Evolutionary conservation across 2,329 filamentous ascomycete species (phyloP).

Genomic region (Ophiostoma sp.): DNA sequence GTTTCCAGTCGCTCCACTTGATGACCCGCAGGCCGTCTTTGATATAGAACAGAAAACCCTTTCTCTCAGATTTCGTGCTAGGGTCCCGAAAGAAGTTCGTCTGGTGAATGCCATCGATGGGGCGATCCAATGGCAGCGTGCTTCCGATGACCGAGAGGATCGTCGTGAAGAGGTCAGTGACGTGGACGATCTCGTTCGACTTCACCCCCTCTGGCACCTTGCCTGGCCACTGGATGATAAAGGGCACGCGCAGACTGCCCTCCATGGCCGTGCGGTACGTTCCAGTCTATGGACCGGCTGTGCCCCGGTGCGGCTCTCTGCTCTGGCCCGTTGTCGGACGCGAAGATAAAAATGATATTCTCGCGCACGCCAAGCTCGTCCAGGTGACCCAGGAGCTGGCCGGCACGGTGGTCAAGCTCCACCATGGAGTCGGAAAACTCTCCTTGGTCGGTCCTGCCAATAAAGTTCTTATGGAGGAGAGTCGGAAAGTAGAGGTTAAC

Average conservation of each 20-base stretch:
- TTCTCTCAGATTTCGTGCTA: slow-evolving; percentile 20
- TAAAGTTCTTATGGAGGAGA: neutral
- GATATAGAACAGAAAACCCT: slow-evolving; percentile 35
- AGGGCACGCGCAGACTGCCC: slow-evolving; percentile 34
- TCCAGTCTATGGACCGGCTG: slow-evolving; percentile 34
- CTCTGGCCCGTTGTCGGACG: slow-evolving; percentile 36
- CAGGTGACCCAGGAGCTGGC: neutral
- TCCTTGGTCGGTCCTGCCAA: neutral
- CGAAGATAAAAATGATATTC: slow-evolving; percentile 32
- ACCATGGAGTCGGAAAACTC: neutral
- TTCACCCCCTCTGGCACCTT: slow-evolving; percentile 29
- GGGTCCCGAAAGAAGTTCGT: slow-evolving; percentile 5
- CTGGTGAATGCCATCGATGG: neutral
- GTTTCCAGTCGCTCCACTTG: slow-evolving; percentile 36
- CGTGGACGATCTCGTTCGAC: slow-evolving; percentile 28
- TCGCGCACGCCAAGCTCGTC: slow-evolving; percentile 1
- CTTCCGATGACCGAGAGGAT: slow-evolving; percentile 1
- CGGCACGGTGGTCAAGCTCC: neutral
- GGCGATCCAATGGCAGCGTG: neutral
- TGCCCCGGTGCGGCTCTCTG: slow-evolving; percentile 32
- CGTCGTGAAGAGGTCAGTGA: neutral
- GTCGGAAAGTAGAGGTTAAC: slow-evolving; percentile 35
- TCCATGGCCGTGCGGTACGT: slow-evolving; percentile 38
- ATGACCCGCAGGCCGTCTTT: slow-evolving; percentile 35
- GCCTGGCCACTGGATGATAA: slow-evolving; percentile 35